These are phyloP conservation scores for Erigeron canadensis DNA, from an alignment of 129 eudicot species.

Conservation along the genomic window DNA sequence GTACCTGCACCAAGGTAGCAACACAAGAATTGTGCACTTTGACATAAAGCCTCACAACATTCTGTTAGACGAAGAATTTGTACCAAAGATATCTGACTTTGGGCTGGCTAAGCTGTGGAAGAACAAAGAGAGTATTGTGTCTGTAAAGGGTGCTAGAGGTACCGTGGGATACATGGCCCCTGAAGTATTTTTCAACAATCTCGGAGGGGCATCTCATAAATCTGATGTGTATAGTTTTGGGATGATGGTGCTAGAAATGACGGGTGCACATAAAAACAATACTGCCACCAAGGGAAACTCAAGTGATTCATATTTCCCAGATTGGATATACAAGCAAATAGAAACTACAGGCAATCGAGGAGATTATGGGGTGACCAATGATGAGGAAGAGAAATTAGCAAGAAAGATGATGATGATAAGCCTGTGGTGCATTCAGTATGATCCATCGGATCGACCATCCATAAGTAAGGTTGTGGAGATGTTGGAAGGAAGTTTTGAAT, in stretches of 20 bases:
- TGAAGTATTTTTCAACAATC: constrained; percentile 25
- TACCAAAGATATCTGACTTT: constrained; percentile 51
- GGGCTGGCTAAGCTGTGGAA: constrained; percentile 47
- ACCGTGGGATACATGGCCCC: constrained; percentile 42
- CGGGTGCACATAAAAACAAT: constrained; percentile 4
- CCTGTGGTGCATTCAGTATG: constrained; percentile 56
- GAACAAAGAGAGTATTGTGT: constrained; percentile 32
- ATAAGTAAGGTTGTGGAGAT: constrained; percentile 9
- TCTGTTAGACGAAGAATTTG: constrained; percentile 43
- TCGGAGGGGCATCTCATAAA: constrained; percentile 49
- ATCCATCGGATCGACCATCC: constrained; percentile 28
- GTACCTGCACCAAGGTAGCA: constrained; percentile 50
- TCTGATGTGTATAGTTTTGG: constrained; percentile 61
- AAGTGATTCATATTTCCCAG: constrained; percentile 48
- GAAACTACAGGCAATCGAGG: constrained; percentile 14
- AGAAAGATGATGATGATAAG: constrained; percentile 58
- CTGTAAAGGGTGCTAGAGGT: constrained; percentile 37
- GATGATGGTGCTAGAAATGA: constrained; percentile 50
- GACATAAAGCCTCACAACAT: constrained; percentile 58
- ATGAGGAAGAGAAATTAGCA: constrained; percentile 35
- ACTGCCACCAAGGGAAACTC: not conserved
- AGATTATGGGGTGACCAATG: not conserved
- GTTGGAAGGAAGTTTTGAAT: constrained; percentile 15
- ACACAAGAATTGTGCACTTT: constrained; percentile 46
- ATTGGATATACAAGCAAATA: constrained; percentile 46